Percentiles rank a stretch among this genome's conserved stretches.
These are phyloP conservation scores for Eimeria praecox DNA, from an alignment of 169 alveolate genomes.

Conservation along the genomic window DNA sequence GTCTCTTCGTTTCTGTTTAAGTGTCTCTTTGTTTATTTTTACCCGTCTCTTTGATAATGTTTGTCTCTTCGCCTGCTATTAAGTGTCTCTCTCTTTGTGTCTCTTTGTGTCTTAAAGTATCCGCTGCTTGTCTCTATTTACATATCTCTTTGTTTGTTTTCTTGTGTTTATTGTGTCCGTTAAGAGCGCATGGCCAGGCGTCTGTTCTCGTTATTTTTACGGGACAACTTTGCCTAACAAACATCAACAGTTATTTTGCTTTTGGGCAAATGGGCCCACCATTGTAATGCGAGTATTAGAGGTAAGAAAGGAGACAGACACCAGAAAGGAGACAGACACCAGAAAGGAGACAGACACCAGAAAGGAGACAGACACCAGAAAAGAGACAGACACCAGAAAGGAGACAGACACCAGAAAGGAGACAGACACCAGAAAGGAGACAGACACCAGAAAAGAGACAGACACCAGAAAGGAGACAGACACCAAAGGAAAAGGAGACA, in stretches of 20 bases:
- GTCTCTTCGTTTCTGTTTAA: background rate
- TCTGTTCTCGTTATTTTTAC: constrained; percentile 79
- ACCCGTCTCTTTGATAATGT: background rate
- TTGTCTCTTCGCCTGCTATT: background rate
- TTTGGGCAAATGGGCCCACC: constrained; percentile 91
- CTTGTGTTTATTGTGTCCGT: no score
- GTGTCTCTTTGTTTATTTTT: background rate
- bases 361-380: no score
- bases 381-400: no score
- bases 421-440: no score
- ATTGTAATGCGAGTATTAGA: constrained; percentile 83
- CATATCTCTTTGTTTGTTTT: background rate
- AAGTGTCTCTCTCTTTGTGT: background rate
- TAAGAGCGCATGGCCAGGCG: constrained; percentile 79
- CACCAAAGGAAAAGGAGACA: no score
- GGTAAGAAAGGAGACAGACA: background rate
- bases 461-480: no score
- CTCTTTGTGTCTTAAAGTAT: no score
- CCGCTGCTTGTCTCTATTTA: background rate
- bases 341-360: no score
- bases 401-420: background rate
- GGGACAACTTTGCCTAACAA: constrained; percentile 89
- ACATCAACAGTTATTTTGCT: constrained; percentile 90
- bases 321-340: no score
- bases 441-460: background rate